These are phyloP conservation scores for Penicillium italicum DNA, from an alignment of 2,329 filamentous ascomycete genomes.

Conservation along the genomic window DNA sequence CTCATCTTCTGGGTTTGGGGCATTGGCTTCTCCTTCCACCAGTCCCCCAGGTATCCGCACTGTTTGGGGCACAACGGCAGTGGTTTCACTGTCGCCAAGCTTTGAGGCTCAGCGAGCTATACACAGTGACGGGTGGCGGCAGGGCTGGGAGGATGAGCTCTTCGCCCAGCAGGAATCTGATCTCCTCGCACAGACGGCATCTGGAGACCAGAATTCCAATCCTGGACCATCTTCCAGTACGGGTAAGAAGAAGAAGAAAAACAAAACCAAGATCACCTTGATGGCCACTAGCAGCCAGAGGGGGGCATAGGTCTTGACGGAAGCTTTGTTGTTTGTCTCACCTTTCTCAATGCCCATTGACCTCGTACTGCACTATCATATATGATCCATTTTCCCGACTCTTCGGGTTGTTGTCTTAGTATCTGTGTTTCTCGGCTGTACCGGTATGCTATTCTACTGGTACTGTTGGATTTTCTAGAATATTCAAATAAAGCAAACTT, in stretches of 20 bases:
- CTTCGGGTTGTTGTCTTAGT: background rate
- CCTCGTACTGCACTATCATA: background rate
- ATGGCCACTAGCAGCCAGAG: slow-evolving; percentile 63
- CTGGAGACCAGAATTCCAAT: slow-evolving; percentile 14
- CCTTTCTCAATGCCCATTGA: background rate
- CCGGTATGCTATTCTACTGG: background rate
- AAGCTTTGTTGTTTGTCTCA: background rate
- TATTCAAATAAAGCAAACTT: background rate
- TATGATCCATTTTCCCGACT: background rate
- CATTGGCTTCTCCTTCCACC: slow-evolving; percentile 71
- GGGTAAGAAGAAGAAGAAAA: slow-evolving; percentile 61
- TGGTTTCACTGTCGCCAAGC: slow-evolving; percentile 58
- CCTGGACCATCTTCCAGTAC: slow-evolving; percentile 23
- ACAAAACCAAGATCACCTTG: slow-evolving; percentile 65
- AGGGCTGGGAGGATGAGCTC: slow-evolving; percentile 76
- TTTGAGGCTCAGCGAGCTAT: slow-evolving; percentile 39
- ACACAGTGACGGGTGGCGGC: slow-evolving; percentile 78
- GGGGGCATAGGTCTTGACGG: slow-evolving; percentile 46
- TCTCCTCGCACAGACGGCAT: slow-evolving; percentile 50
- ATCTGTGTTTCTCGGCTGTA: background rate
- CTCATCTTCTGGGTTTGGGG: slow-evolving; percentile 44
- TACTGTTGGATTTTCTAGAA: background rate
- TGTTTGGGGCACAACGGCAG: slow-evolving; percentile 83
- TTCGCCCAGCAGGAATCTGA: slow-evolving; percentile 56
- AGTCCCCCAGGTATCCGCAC: slow-evolving; percentile 74